A percentile compares a stretch with the other conserved stretches of the same genome.
Conservation (phyloP, 352 stramenopile genomes). For the Phytophthora cactorum region DNA sequence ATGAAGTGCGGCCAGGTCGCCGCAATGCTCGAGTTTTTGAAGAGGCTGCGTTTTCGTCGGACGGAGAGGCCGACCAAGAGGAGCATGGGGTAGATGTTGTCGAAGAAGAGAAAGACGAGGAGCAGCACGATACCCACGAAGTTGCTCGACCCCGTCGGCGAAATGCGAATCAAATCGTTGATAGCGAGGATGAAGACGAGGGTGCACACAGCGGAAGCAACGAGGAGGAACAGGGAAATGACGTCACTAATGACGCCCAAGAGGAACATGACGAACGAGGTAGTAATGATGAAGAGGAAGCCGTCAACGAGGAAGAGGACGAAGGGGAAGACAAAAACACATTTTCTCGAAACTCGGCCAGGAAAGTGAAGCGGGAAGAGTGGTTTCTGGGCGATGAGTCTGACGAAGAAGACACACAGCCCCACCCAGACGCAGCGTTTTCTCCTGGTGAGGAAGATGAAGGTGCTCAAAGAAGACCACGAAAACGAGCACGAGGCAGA, state of each 20-base stretch:
- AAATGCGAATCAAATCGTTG: conserved; percentile 47
- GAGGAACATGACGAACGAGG: conserved; percentile 14
- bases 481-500: conserved; percentile 24
- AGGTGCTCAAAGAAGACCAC: conserved; percentile 6
- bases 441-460: conserved; percentile 6
- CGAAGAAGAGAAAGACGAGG: conserved; percentile 17
- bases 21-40: conserved; percentile 32
- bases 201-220: conserved; percentile 8
- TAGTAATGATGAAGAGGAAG: conserved; percentile 5
- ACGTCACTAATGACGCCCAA: conserved; percentile 10
- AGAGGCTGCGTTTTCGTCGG: conserved; percentile 27
- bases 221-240: conserved; percentile 23
- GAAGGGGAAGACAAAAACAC: conserved; percentile 28
- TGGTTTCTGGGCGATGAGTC: conserved; percentile 41
- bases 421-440: neutral
- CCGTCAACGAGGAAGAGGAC: conserved; percentile 26
- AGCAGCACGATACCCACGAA: conserved; percentile 12
- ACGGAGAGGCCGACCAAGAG: conserved; percentile 16
- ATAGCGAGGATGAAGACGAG: conserved; percentile 41
- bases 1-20: conserved; percentile 18
- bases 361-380: conserved; percentile 29
- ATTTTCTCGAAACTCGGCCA: neutral
- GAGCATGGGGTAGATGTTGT: neutral
- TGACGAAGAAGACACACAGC: conserved; percentile 29
- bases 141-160: conserved; percentile 26